Conservation (phyloP, 1,284 basidiomycete genomes). For the Clitocybe nebularis region DNA sequence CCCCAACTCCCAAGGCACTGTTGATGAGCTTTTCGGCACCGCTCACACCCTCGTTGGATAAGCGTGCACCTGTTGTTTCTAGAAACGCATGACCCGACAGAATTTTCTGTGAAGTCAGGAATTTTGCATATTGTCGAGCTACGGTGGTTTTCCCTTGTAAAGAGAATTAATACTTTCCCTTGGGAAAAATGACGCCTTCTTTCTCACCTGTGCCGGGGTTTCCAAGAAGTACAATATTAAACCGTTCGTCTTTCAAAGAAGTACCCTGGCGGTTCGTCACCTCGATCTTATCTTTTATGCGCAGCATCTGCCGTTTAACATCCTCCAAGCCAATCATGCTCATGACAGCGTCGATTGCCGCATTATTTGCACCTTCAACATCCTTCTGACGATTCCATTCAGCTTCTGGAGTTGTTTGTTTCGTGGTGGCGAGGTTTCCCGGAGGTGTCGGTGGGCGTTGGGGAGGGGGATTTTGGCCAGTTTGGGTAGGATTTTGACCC, state of each 20-base stretch:
- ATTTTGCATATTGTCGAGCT: slow-evolving; percentile 58
- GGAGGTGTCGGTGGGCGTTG: not conserved
- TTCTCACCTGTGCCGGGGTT: slow-evolving; percentile 59
- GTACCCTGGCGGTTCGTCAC: slow-evolving; percentile 39
- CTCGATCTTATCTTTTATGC: slow-evolving; percentile 50
- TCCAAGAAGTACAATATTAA: slow-evolving; percentile 53
- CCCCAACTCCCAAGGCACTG: slow-evolving; percentile 44
- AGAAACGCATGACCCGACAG: slow-evolving; percentile 52
- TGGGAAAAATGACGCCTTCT: not conserved
- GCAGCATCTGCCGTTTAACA: slow-evolving; percentile 48
- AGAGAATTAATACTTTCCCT: not conserved
- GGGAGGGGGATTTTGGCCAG: not conserved
- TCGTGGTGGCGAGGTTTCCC: not conserved
- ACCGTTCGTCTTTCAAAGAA: slow-evolving; percentile 45
- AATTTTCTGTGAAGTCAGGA: slow-evolving; percentile 50
- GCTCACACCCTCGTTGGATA: slow-evolving; percentile 53
- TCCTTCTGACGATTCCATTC: slow-evolving; percentile 51
- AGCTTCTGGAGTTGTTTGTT: slow-evolving; percentile 17
- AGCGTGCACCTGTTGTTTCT: slow-evolving; percentile 58
- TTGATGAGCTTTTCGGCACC: slow-evolving; percentile 49
- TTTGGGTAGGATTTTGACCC: not conserved
- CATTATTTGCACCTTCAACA: slow-evolving; percentile 40
- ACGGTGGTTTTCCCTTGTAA: slow-evolving; percentile 63
- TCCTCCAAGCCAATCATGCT: slow-evolving; percentile 54
- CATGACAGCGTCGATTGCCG: slow-evolving; percentile 52